A percentile compares a stretch with the other conserved stretches of the same genome.
Conservation (phyloP, 2,329 filamentous ascomycete genomes). For the Coniella vitis region DNA sequence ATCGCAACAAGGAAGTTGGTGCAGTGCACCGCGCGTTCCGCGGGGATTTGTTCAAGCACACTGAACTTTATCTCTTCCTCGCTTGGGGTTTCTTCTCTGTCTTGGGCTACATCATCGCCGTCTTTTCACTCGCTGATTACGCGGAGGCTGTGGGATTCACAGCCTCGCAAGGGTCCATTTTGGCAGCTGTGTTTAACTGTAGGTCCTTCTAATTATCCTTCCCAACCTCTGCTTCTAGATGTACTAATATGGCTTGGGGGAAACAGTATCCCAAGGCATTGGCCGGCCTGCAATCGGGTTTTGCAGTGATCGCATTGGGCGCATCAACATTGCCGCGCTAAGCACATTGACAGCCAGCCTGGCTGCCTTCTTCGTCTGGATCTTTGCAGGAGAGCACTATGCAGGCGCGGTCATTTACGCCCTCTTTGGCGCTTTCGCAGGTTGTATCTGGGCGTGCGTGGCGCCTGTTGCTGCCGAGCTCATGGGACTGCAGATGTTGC, state of each 20-base stretch:
- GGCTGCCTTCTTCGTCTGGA: constrained; percentile 66
- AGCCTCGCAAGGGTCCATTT: constrained; percentile 59
- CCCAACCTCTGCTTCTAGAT: no score
- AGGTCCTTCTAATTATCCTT: constrained; percentile 27
- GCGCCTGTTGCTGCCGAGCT: constrained; percentile 68
- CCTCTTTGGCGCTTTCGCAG: constrained; percentile 60
- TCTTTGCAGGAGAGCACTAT: constrained; percentile 55
- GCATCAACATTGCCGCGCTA: constrained; percentile 64
- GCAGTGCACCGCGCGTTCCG: constrained; percentile 63
- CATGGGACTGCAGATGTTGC: constrained; percentile 61
- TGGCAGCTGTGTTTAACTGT: constrained; percentile 68
- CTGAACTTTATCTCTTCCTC: constrained; percentile 58
- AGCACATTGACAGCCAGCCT: constrained; percentile 60
- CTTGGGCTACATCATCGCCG: constrained; percentile 67
- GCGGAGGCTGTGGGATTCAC: constrained; percentile 60
- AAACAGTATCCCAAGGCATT: constrained; percentile 51
- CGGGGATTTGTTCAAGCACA: constrained; percentile 49
- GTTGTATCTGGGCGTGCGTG: constrained; percentile 64
- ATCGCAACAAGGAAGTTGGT: constrained; percentile 66
- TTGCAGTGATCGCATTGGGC: constrained; percentile 61
- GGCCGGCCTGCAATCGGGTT: constrained; percentile 68
- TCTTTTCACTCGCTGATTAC: constrained; percentile 72
- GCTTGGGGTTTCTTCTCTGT: constrained; percentile 65
- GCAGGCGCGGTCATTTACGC: constrained; percentile 66
- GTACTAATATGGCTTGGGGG: no score